phyloP scores from a whole-genome alignment of 495 filamentous ascomycete species.

The Terfezia claveryi region DNA sequence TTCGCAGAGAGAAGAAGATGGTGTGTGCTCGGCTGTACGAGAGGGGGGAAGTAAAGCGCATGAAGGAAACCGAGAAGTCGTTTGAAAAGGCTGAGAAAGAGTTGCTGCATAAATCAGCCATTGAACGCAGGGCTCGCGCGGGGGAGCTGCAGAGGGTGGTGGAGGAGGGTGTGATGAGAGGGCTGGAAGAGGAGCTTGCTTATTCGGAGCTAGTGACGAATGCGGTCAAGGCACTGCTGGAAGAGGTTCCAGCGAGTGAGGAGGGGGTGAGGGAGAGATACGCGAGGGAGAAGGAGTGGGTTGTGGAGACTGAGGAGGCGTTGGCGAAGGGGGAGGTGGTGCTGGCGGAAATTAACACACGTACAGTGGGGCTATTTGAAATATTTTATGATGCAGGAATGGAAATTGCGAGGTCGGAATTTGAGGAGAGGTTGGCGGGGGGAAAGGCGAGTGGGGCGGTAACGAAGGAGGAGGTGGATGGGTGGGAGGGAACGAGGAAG shows the following conservation, averaged over 20 bases:
- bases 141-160: constrained; percentile 12
- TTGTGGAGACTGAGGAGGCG: constrained; percentile 13
- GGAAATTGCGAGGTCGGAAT: constrained; percentile 13
- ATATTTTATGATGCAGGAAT: constrained; percentile 18
- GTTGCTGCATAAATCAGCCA: constrained; percentile 3
- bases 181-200: constrained; percentile 17
- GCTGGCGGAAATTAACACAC: not conserved
- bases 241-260: constrained; percentile 3
- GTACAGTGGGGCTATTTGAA: constrained; percentile 15
- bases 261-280: constrained; percentile 1
- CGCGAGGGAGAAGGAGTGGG: not conserved
- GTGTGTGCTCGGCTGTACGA: constrained; percentile 21
- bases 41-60: constrained; percentile 19
- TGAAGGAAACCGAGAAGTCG: constrained; percentile 23
- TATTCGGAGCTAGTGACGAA: constrained; percentile 15
- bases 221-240: constrained; percentile 9
- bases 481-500: not conserved
- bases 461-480: constrained; percentile 9
- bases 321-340: constrained; percentile 8
- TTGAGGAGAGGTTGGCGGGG: not conserved
- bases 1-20: constrained; percentile 21
- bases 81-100: constrained; percentile 24
- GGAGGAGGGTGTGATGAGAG: constrained; percentile 17
- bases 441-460: constrained; percentile 9
- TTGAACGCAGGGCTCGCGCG: constrained; percentile 9